Base-by-base conservation (phyloP, 805 yeast genomes). In the Candida corydali region DNA sequence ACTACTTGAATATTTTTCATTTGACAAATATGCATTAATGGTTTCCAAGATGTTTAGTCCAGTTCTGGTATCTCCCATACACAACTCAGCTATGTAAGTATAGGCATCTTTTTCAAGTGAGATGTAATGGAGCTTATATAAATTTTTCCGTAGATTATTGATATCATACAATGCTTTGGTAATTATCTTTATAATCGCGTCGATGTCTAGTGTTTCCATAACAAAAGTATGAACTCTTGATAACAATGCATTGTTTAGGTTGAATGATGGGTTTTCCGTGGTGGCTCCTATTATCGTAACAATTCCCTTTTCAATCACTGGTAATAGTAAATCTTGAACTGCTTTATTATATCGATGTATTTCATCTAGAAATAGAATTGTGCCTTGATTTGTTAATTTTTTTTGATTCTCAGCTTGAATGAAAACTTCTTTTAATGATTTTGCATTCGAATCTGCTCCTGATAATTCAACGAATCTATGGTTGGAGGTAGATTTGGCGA, bases 31-130 rank as follows among this genome's bases (percentile, higher is more conserved):
- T 0, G 82, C 76, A 49, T 80, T 81, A 8, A 81, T 58, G 32
- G 88, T 68, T 51, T 91, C 98, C 26, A 93, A 54, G 30, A 87
- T 61, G 44, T 89, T 88, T 18, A 93, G 62, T 0, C 95, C 93
- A 16, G 80, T 75, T 35, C 98, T 66, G 0, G 95, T 87, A 55
- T 93, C 98, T 2, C 98, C 99, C 45, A 82, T 80, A 0, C 95
- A 74, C 7, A 88, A 61, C 30, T 76, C 78, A 3, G 86, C 82
- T 4, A 91, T 63, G 52, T 86, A 81, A 26, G 77, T 78, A 26
- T 83, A 61, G 0, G 85, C 76, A 3, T 73, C 80, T 32, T 70
- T 69, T 6, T 70, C 57, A 25, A 88, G 55, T 14, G 73, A 70
- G 23, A 83, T 57, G 8, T 75, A 65, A 14, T 75, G 75, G 28